Evolutionary conservation across 371 early-diverging fungal species (phyloP), one percentile per base, ranked within the genome.

Genomic region (Saksenaea oblongispora): DNA sequence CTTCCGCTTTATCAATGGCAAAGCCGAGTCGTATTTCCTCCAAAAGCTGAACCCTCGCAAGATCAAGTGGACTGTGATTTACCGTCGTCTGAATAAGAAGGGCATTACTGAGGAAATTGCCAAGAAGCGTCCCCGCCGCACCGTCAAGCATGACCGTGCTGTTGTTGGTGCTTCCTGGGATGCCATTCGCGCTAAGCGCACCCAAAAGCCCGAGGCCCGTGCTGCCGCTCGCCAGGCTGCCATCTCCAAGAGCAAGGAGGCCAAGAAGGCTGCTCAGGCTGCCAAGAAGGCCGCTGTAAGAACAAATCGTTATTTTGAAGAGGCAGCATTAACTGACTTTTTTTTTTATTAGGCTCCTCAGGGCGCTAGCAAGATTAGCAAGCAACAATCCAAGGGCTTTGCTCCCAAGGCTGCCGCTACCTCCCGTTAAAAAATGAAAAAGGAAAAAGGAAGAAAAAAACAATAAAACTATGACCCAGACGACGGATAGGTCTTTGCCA

Each of bases 1-100:
- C 70, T 97, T 92, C 95, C 95, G 93, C 70, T 95, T 98, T 87
- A 81, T 96, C 82, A 94, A 92, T 88, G 93, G 93, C 67, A 98
- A 98, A 91, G 82, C 87, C 75, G 94, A 95, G 84, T 96, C 96
- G 62, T 87, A 93, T 76, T 98, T 95, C 91, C 88, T 93, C 63
- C 96, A 96, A 86, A 89, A 91, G 74, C 86, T 91, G 87, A 98
- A 97, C 90, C 96, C 97, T 56, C 94, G 97, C 78, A 96, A 96
- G 90, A 88, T 97, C 76, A 86, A 89, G 85, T 98, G 98, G 98
- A 97, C 98, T 61, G 85, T 89, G 37, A 92, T 96, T 73, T 97
- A 90, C 94, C 95, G 98, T 82, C 95, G 94, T 82, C 88, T 95
- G 79, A 94, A 97, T 92, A 94, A 95, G 91, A 98, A 98, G 95